Evolutionary conservation across 2,329 filamentous ascomycete genomes (phyloP).

Genomic region (Teratosphaeria zuluensis): DNA sequence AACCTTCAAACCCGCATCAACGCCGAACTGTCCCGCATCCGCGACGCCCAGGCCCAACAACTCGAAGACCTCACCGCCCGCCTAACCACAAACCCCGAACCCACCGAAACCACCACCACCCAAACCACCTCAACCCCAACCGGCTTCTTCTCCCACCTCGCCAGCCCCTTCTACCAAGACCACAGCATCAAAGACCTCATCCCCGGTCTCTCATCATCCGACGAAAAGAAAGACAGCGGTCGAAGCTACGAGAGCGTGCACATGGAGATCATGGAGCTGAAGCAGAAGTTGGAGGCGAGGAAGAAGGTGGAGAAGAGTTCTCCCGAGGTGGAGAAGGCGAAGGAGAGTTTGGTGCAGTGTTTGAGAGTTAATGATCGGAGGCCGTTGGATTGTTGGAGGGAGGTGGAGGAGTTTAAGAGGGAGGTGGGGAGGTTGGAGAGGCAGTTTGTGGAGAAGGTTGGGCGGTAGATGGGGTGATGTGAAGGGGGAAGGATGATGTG

Average conservation of each 20-base stretch:
- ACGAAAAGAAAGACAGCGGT: constrained; percentile 20
- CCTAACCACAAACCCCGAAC: constrained; percentile 29
- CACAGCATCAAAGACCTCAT: constrained; percentile 29
- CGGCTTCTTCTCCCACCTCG: constrained; percentile 23
- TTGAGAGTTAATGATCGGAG: constrained; percentile 74
- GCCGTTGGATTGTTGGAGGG: constrained; percentile 87
- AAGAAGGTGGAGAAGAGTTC: constrained; percentile 57
- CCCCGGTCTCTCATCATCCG: constrained; percentile 11
- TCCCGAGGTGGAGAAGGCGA: constrained; percentile 61
- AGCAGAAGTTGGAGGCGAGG: constrained; percentile 39
- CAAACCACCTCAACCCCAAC: constrained; percentile 9
- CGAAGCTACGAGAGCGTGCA: constrained; percentile 44
- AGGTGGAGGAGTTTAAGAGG: constrained; percentile 82
- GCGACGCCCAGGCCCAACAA: constrained; percentile 57
- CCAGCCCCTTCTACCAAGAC: constrained; percentile 27
- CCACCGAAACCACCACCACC: constrained; percentile 1
- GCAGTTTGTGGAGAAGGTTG: constrained; percentile 76
- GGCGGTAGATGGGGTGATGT: constrained; percentile 32
- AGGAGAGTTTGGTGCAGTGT: constrained; percentile 68
- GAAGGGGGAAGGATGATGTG: not conserved
- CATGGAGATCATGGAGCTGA: constrained; percentile 48
- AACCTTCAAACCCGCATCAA: constrained; percentile 81
- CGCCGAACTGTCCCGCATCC: constrained; percentile 72
- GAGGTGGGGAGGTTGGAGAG: constrained; percentile 82
- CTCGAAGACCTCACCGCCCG: constrained; percentile 57